These are phyloP conservation scores for Cryptococcus maquisensis DNA, from an alignment of 1,284 basidiomycete species.

Conservation along the genomic window DNA sequence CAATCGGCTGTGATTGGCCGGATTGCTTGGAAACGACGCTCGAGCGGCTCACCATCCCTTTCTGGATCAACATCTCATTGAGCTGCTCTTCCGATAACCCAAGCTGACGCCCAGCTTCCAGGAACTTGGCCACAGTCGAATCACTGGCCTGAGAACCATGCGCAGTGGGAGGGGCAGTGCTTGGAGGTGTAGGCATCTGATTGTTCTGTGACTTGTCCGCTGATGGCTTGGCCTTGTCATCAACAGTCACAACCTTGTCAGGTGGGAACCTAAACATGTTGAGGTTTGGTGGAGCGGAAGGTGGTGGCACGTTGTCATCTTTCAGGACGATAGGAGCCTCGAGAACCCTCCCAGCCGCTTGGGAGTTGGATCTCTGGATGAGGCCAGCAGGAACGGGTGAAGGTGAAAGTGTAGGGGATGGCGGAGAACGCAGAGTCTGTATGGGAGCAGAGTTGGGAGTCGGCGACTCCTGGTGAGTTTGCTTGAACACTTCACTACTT, in stretches of 20 bases:
- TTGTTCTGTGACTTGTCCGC: background rate
- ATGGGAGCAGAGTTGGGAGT: background rate
- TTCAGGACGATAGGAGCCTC: constrained; percentile 22
- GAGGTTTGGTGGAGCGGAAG: constrained; percentile 15
- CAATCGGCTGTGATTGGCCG: background rate
- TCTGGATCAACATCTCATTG: constrained; percentile 31
- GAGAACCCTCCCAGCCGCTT: constrained; percentile 7
- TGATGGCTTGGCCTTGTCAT: too few species aligned
- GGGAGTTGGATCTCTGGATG: constrained; percentile 9
- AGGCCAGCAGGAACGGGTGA: background rate
- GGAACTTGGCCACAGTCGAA: constrained; percentile 31
- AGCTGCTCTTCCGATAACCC: constrained; percentile 36
- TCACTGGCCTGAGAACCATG: constrained; percentile 13
- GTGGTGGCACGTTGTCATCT: background rate
- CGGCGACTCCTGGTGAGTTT: background rate
- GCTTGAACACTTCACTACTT: constrained; percentile 12
- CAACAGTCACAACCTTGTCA: too few species aligned
- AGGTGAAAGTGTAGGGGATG: too few species aligned
- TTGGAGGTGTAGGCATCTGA: constrained; percentile 14
- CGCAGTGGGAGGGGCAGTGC: constrained; percentile 11
- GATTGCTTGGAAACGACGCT: background rate
- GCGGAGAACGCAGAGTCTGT: too few species aligned
- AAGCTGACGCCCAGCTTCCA: constrained; percentile 36
- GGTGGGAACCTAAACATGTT: constrained; percentile 28
- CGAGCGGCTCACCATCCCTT: constrained; percentile 19